Evolutionary conservation across 805 yeast species (phyloP), one percentile per base, ranked within the genome.

Genomic region (Scheffersomyces coipomensis): DNA sequence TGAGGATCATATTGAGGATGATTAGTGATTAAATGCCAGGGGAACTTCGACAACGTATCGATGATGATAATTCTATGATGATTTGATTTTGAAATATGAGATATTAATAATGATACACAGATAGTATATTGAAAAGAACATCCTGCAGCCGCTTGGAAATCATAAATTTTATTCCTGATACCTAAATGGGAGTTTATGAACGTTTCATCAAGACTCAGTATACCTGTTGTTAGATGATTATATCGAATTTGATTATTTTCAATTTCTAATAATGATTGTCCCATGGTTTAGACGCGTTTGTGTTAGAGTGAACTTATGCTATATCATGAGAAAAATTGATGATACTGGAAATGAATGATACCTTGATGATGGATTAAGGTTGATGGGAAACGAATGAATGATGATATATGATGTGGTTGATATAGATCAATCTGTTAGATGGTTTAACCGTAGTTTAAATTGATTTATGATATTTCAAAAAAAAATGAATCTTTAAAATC

Each of bases 71-170:
- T 64, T n/a, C 30, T 47, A 42, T 13, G 42, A 34, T 2, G 12
- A 29, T 2, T 44, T 7, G 30, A 27, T 13, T 51, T 38, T 7
- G 30, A 29, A 19, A 68, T 49, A 40, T 68, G 71, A 10, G 63
- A 53, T 8, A 51, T 47, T 6, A 66, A 47, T 9, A 64, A 33
- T n/a, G 55, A 48, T 16, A 49, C 45, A 10, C 55, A 37, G 19
- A 62, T 43, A 4, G 52, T 43, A 34, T 48, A 50, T 29, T 51
- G 36, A 0, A 53, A 58, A 11, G 39, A 32, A 43, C 58, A 52
- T 3, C 57, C 55, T 3, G 74, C 71, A n/a, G 64, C 62, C 2
- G 63, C 43, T 45, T 67, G 73, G 43, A 67, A 47, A 40, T 68
- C 73, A 35, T 58, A 56, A 6, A 68, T 46, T 32, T 33, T 43